Conservation (phyloP, 305 asterid species). For the Coffea humblotiana region DNA sequence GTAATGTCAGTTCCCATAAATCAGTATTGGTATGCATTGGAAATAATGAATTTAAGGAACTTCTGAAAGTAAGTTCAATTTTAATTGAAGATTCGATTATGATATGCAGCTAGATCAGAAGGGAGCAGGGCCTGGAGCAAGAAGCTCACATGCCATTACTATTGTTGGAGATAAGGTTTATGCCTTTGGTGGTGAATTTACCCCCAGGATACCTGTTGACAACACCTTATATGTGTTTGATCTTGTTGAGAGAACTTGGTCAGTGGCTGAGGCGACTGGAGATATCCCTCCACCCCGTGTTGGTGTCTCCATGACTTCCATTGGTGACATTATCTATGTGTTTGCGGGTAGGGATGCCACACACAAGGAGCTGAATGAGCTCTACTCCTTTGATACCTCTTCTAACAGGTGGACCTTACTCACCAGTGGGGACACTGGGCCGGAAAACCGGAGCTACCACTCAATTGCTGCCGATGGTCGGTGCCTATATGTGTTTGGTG, state of each 20-base stretch:
- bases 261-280: conserved; percentile 49
- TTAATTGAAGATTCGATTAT: conserved; percentile 12
- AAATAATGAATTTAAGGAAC: neutral
- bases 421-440: conserved; percentile 41
- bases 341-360: conserved; percentile 79
- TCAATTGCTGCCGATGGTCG: conserved; percentile 65
- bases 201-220: conserved; percentile 84
- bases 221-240: conserved; percentile 63
- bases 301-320: conserved; percentile 75
- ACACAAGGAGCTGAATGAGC: conserved; percentile 68
- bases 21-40: neutral
- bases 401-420: conserved; percentile 61
- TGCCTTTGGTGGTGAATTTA: conserved; percentile 81
- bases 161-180: conserved; percentile 70
- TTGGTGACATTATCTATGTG: conserved; percentile 55
- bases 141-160: conserved; percentile 87
- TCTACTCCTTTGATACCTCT: conserved; percentile 58
- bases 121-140: conserved; percentile 75
- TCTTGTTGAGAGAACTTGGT: conserved; percentile 60
- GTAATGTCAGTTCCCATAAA: neutral
- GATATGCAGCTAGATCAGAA: conserved; percentile 68
- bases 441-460: conserved; percentile 83
- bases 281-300: conserved; percentile 80
- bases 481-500: conserved; percentile 68
- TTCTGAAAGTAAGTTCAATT: neutral